Evolutionary conservation across 345 rosid species (phyloP).

Genomic region (Clausena lansium): DNA sequence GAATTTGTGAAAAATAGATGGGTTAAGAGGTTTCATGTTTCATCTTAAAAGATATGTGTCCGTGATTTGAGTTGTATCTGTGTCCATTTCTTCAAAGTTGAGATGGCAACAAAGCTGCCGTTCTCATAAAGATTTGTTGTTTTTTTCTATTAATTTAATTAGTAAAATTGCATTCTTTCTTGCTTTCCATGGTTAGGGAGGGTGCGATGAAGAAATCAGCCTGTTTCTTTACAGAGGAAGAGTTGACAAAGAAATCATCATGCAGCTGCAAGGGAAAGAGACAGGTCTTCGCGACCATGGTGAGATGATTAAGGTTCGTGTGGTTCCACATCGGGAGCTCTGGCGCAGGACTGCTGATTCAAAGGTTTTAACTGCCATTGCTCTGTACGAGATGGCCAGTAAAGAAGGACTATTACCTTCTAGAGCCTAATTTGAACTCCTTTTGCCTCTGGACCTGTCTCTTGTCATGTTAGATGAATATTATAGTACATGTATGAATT

Average conservation of each 20-base stretch:
- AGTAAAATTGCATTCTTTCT: background rate
- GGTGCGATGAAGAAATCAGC: conserved; percentile 89
- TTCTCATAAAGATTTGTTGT: background rate
- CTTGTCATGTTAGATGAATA: background rate
- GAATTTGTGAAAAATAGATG: background rate
- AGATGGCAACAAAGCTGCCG: background rate
- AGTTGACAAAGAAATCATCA: conserved; percentile 57
- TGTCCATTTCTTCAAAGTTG: background rate
- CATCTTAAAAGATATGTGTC: background rate
- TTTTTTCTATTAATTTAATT: background rate
- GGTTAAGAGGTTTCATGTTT: background rate
- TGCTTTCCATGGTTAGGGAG: conserved; percentile 55
- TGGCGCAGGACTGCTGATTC: conserved; percentile 83
- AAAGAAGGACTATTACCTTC: conserved; percentile 52
- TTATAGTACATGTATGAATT: background rate
- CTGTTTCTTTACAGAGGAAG: conserved; percentile 61
- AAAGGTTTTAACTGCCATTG: conserved; percentile 65
- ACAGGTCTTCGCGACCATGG: conserved; percentile 71
- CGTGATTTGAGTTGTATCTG: background rate
- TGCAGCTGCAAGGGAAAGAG: conserved; percentile 76
- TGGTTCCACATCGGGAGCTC: conserved; percentile 60
- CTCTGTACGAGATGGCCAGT: conserved; percentile 78
- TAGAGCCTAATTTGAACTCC: conserved; percentile 11
- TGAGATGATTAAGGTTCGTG: conserved; percentile 74
- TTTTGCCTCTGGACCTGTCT: background rate